Evolutionary conservation across 2,329 filamentous ascomycete species (phyloP).

Genomic region (Aspergillus proliferans): DNA sequence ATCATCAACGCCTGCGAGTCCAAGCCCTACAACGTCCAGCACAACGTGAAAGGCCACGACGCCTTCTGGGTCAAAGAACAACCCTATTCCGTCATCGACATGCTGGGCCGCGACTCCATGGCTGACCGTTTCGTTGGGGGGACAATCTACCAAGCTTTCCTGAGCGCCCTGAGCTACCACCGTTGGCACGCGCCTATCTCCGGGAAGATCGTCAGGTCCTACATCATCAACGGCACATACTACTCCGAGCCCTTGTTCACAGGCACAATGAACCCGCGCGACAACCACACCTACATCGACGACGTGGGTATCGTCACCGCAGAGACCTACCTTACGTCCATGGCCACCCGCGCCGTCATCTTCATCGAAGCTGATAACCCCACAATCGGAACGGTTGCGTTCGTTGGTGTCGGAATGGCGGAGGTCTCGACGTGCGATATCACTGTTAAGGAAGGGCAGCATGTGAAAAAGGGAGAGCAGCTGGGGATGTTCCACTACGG

Average conservation of each 20-base stretch:
- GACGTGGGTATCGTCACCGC: slow-evolving; percentile 26
- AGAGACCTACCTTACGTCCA: slow-evolving; percentile 59
- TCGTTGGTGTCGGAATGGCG: slow-evolving; percentile 67
- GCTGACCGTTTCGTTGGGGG: slow-evolving; percentile 51
- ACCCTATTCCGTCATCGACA: slow-evolving; percentile 59
- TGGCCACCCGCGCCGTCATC: slow-evolving; percentile 63
- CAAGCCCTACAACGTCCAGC: slow-evolving; percentile 48
- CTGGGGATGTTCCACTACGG: slow-evolving; percentile 75
- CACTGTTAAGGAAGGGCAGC: slow-evolving; percentile 59
- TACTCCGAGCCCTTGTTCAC: slow-evolving; percentile 56
- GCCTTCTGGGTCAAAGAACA: slow-evolving; percentile 63
- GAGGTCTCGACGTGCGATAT: slow-evolving; percentile 69
- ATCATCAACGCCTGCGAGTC: slow-evolving; percentile 62
- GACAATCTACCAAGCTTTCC: slow-evolving; percentile 64
- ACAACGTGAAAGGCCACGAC: slow-evolving; percentile 50
- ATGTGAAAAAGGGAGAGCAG: slow-evolving; percentile 62
- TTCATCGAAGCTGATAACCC: slow-evolving; percentile 63
- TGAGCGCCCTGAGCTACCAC: slow-evolving; percentile 62
- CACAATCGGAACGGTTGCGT: slow-evolving; percentile 61
- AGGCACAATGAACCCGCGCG: slow-evolving; percentile 31
- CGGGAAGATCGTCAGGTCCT: slow-evolving; percentile 53
- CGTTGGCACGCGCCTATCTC: slow-evolving; percentile 63
- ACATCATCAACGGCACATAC: slow-evolving; percentile 58
- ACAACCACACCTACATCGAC: slow-evolving; percentile 18
- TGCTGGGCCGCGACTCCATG: slow-evolving; percentile 53